Evolutionary conservation across 768 basidiomycete genomes (phyloP), one percentile per base, ranked within the genome.

Genomic region (Trametes coccinea): DNA sequence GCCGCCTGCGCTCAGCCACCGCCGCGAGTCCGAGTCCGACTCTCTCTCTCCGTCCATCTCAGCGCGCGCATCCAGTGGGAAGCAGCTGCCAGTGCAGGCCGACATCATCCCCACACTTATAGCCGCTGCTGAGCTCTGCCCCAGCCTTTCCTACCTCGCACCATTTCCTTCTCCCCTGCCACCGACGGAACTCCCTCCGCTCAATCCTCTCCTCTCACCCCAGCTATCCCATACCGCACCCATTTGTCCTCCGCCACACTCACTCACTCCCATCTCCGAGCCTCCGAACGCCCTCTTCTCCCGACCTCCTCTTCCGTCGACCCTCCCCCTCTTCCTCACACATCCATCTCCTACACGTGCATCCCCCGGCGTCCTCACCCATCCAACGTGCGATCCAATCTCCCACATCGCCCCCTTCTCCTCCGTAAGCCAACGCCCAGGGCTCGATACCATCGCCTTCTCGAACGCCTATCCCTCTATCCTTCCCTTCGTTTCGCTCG

Each of bases 331-430:
- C 22, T 22, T 22, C 34, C 34, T 37, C 34, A 37, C 34, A 37
- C 34, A 37, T 37, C 34, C 34, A 6, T 11, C 34, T 22, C 22
- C 22, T 22, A 59, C 62, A 63, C 62, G 62, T 63, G 62, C 62
- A 49, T 63, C 62, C 43, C 53, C 16, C 41, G 14, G 48, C 13
- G 50, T 40, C 37, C 22, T 37, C 48, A 31, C 14, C 47, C 62
- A 33, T 59, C 62, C 53, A 63, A 63, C 62, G 62, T 63, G 62
- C 62, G 62, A 59, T 55, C 53, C 62, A 5, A 33, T 43, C 47
- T 56, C 44, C 51, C 39, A 14, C 40, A 16, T 41, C 46, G 22
- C 22, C 22, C 22, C 22, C 22, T 22, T 22, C 22, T 22, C 22
- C 22, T 22, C 22, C 22, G 22, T 22, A 22, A 22, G 22, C 22